A percentile compares a stretch with the other conserved stretches of the same genome.
Evolutionary conservation across 371 early-diverging fungal species (phyloP).

Genomic region (Dichotomocladium elegans): DNA sequence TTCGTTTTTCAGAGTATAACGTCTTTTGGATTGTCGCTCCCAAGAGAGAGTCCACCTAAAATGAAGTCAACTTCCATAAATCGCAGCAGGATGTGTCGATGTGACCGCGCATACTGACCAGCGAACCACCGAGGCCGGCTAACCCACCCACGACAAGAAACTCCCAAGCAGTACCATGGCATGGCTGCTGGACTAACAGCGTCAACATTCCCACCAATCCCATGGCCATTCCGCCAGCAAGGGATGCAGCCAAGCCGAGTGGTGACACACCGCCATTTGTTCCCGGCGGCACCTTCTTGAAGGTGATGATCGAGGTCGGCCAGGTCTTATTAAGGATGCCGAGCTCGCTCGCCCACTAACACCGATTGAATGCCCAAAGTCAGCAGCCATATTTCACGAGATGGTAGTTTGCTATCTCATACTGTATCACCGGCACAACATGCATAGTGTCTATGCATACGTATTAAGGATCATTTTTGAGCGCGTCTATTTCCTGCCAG

Average conservation of each 20-base stretch:
- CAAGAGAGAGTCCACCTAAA: constrained; percentile 74
- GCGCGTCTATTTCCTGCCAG: neutral
- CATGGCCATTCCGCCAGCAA: constrained; percentile 72
- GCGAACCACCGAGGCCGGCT: constrained; percentile 69
- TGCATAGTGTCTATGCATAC: constrained; percentile 63
- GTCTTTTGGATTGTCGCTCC: constrained; percentile 82
- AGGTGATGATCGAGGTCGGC: constrained; percentile 76
- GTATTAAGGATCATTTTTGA: neutral
- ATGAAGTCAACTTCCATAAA: neutral
- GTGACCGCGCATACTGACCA: constrained; percentile 38
- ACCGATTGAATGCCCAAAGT: no score
- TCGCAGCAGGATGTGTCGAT: constrained; percentile 1
- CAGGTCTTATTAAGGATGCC: constrained; percentile 70
- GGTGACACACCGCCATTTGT: constrained; percentile 83
- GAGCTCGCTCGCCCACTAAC: constrained; percentile 86
- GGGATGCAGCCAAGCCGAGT: constrained; percentile 61
- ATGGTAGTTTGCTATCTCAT: constrained; percentile 8
- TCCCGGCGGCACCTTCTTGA: constrained; percentile 75
- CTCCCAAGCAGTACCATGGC: constrained; percentile 32
- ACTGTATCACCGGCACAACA: constrained; percentile 87
- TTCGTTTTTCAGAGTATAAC: constrained; percentile 59
- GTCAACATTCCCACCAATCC: constrained; percentile 62
- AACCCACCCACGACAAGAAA: constrained; percentile 49
- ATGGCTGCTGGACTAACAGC: constrained; percentile 42
- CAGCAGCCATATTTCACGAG: neutral